These are phyloP conservation scores for Moesziomyces globuligerus DNA, from an alignment of 1,284 basidiomycete species.

Conservation along the genomic window DNA sequence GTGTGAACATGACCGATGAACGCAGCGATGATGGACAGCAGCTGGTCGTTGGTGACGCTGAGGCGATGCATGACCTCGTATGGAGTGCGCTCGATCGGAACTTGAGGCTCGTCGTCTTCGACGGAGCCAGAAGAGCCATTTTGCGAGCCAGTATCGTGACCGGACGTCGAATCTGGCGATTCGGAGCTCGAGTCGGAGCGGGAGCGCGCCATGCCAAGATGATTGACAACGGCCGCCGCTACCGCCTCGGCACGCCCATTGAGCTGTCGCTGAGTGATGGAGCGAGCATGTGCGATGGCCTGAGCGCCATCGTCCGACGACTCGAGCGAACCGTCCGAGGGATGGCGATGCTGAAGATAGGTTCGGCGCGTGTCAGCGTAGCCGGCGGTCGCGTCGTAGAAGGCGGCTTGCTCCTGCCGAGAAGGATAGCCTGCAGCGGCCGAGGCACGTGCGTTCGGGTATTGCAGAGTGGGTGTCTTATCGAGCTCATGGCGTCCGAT, in stretches of 20 bases:
- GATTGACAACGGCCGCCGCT: conserved; percentile 23
- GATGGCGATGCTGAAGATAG: conserved; percentile 33
- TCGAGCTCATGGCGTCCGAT: conserved; percentile 39
- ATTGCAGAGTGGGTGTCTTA: conserved; percentile 57
- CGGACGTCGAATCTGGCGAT: conserved; percentile 45
- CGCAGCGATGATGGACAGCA: conserved; percentile 91
- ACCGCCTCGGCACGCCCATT: conserved; percentile 22
- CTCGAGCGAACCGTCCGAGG: conserved; percentile 37
- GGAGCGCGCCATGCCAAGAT: conserved; percentile 33
- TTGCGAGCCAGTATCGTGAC: conserved; percentile 71
- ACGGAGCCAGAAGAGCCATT: conserved; percentile 72
- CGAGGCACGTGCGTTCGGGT: conserved; percentile 26
- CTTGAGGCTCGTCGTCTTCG: conserved; percentile 72
- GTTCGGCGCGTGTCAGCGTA: conserved; percentile 27
- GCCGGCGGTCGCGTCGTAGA: conserved; percentile 10
- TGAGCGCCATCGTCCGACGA: conserved; percentile 33
- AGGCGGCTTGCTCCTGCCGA: conserved; percentile 13
- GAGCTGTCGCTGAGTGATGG: conserved; percentile 36
- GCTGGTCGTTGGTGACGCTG: conserved; percentile 73
- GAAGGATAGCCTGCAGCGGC: conserved; percentile 15
- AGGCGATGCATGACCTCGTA: conserved; percentile 70
- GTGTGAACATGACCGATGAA: conserved; percentile 97
- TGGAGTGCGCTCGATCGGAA: conserved; percentile 77
- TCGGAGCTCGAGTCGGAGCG: conserved; percentile 47
- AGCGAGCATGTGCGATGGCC: conserved; percentile 38